Percentiles rank a stretch among this genome's conserved stretches.
These are phyloP conservation scores for Ustilago crameri DNA, from an alignment of 1,284 basidiomycete genomes.

Conservation along the genomic window DNA sequence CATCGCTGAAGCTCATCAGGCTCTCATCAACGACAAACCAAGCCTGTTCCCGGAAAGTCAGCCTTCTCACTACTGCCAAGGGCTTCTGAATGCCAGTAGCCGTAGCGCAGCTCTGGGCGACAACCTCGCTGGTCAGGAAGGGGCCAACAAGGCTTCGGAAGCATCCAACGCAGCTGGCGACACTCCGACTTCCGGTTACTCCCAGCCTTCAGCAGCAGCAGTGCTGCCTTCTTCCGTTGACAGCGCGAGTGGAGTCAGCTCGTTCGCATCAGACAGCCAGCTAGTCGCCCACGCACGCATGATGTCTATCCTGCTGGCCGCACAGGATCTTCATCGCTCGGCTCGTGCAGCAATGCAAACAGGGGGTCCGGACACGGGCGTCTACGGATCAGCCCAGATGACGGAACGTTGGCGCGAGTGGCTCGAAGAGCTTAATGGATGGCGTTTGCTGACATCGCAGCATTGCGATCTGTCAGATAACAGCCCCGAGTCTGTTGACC, in stretches of 20 bases:
- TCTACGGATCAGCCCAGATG: slow-evolving; percentile 29
- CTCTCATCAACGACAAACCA: slow-evolving; percentile 53
- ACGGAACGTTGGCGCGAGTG: slow-evolving; percentile 49
- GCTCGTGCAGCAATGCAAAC: slow-evolving; percentile 15
- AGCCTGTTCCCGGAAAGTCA: slow-evolving; percentile 43
- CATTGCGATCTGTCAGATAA: slow-evolving; percentile 45
- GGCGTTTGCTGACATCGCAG: slow-evolving; percentile 47
- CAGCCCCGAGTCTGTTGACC: slow-evolving; percentile 37
- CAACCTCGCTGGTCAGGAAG: slow-evolving; percentile 3
- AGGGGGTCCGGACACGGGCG: slow-evolving; percentile 1
- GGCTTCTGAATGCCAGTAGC: slow-evolving; percentile 43
- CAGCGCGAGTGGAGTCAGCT: slow-evolving; percentile 32
- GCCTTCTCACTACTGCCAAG: slow-evolving; percentile 54
- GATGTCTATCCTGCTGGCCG: slow-evolving; percentile 54
- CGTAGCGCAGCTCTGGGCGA: slow-evolving; percentile 30
- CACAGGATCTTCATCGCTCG: slow-evolving; percentile 44
- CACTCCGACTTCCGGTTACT: slow-evolving; percentile 23
- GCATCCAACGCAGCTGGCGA: slow-evolving; percentile 5
- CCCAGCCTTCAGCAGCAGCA: slow-evolving; percentile 14
- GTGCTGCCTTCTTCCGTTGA: slow-evolving; percentile 13
- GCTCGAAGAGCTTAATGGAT: slow-evolving; percentile 51
- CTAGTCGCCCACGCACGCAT: slow-evolving; percentile 56
- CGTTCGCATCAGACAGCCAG: slow-evolving; percentile 51
- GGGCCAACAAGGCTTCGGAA: slow-evolving; percentile 3
- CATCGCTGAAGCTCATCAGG: slow-evolving; percentile 58